Percentiles rank a stretch among this genome's conserved stretches.
Evolutionary conservation across 1,284 basidiomycete species (phyloP).

Genomic region (Psilocybe mexicana): DNA sequence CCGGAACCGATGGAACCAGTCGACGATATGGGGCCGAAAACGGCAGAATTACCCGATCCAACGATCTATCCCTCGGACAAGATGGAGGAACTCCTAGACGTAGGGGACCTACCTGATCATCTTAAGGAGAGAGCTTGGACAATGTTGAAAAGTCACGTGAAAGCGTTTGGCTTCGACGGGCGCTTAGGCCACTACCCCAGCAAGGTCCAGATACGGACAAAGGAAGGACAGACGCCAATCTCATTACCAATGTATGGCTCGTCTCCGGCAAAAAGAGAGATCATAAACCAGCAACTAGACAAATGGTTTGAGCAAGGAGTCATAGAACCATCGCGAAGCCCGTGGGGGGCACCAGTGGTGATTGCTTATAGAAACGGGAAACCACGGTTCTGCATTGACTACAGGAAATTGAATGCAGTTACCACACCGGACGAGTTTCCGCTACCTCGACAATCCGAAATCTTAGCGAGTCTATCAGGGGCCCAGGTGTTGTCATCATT

Average conservation of each 20-base stretch:
- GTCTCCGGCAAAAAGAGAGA: constrained; percentile 23
- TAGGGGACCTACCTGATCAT: no score
- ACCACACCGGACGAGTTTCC: constrained; percentile 39
- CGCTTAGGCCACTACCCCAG: constrained; percentile 15
- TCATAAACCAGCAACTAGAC: constrained; percentile 19
- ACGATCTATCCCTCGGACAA: no score
- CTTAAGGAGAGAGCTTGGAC: not conserved
- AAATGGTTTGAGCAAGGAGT: constrained; percentile 24
- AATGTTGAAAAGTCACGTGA: not conserved
- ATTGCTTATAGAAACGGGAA: constrained; percentile 26
- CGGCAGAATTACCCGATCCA: no score
- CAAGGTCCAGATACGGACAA: constrained; percentile 23
- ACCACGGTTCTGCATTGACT: constrained; percentile 24
- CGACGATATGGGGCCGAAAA: no score
- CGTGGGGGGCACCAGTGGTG: constrained; percentile 23
- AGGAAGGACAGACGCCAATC: constrained; percentile 20
- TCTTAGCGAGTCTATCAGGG: constrained; percentile 35
- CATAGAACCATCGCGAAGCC: constrained; percentile 25
- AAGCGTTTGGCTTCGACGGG: constrained; percentile 12
- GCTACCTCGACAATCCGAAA: constrained; percentile 38
- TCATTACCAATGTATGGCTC: constrained; percentile 12
- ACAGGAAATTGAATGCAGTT: constrained; percentile 17
- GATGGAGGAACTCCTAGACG: no score
- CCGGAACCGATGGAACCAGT: no score
- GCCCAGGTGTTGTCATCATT: constrained; percentile 34